These are phyloP conservation scores for Besnoitia besnoiti DNA, from an alignment of 169 alveolate species.

Conservation along the genomic window DNA sequence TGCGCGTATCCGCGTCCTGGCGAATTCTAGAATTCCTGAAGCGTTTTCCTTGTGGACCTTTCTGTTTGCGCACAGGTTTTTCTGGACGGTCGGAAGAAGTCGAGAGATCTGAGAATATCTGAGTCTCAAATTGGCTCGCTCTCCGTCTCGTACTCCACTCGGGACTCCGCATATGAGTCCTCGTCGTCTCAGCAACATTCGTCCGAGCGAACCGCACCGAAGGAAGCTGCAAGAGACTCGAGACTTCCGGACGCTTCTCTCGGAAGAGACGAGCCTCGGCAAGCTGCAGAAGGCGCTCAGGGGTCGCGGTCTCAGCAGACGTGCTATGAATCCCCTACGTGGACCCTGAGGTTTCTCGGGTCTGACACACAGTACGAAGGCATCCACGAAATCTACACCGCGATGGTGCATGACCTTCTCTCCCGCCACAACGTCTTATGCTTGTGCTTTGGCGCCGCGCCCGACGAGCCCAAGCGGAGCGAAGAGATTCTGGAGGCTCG, in stretches of 20 bases:
- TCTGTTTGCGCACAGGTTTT: slow-evolving; percentile 41
- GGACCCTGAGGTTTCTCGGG: slow-evolving; percentile 24
- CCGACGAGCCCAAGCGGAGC: too few species aligned
- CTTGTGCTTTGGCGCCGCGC: slow-evolving; percentile 33
- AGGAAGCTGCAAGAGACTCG: background rate
- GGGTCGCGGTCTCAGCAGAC: background rate
- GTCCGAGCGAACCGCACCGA: background rate
- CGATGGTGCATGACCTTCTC: slow-evolving; percentile 44
- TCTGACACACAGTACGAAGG: slow-evolving; percentile 34
- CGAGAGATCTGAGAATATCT: slow-evolving; percentile 61
- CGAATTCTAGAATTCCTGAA: too few species aligned
- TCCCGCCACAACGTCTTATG: slow-evolving; percentile 51
- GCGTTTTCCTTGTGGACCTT: background rate
- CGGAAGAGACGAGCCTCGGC: background rate
- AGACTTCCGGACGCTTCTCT: background rate
- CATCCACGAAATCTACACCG: slow-evolving; percentile 51
- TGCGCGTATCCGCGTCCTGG: too few species aligned
- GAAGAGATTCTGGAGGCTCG: too few species aligned
- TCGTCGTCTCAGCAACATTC: too few species aligned
- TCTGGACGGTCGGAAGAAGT: slow-evolving; percentile 57
- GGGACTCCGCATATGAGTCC: too few species aligned
- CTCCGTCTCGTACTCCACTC: background rate
- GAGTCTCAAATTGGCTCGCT: slow-evolving; percentile 1
- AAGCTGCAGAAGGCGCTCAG: background rate
- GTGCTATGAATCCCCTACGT: background rate